Evolutionary conservation across 1,284 basidiomycete species (phyloP), one percentile per base, ranked within the genome.

Genomic region (Earliella scabrosa): DNA sequence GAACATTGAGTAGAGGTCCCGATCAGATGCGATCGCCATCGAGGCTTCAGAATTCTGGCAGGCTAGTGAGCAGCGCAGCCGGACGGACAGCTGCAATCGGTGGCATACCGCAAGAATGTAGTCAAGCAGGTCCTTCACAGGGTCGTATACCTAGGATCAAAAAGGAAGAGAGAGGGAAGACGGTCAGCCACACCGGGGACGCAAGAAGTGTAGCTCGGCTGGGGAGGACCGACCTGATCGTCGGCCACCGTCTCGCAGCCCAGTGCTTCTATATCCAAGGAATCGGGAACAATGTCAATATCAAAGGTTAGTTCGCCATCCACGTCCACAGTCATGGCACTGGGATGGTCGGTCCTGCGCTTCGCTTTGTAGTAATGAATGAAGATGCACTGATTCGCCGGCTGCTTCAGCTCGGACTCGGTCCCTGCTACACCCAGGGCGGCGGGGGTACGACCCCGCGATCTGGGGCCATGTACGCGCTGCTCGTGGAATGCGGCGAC

Each of bases 331-430:
- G 50, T n/a, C n/a, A n/a, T n/a, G 52, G n/a, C 18, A 6, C 29
- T 13, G 34, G 1, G 34, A 48, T 2, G 54, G 23, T 46, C 58
- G 5, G 41, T 49, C 8, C 59, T 36, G 14, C 47, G 48, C 51
- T 66, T 67, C 53, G 60, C 41, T 52, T 65, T 66, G 48, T 60
- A 64, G 45, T 64, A 67, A 20, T 61, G 54, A 31, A 67, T 47
- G 47, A 67, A 67, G 1, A 67, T 50, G 36, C 63, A 64, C 35
- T 65, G 65, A 41, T 64, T 56, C 18, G 50, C 49, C 14, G 34
- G 39, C 31, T 48, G n/a, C 11, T 35, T 1, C 26, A 16, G 2
- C 16, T 8, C 21, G 6, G 29, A 31, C 10, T 6, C 6, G 13
- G 7, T 31, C 7, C 7, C 6, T 31, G 29, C 29, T 6, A 13